Evolutionary conservation across 2,329 filamentous ascomycete species (phyloP).

Genomic region (Hypoxylon rubiginosum): DNA sequence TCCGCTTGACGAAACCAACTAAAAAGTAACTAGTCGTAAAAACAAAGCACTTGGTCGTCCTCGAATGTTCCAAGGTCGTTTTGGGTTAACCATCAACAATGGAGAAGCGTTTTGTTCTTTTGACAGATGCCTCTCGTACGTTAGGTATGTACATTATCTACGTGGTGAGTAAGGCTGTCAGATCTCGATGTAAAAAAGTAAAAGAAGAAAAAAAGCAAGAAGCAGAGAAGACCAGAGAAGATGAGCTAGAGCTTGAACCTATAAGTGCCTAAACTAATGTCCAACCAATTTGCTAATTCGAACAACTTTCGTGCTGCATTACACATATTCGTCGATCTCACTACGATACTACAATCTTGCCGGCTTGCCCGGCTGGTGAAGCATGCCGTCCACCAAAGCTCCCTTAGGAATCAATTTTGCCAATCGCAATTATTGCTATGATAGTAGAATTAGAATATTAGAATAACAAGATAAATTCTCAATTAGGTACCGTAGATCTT

Average conservation of each 20-base stretch:
- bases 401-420: not conserved
- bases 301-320: conserved; percentile 19
- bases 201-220: not conserved
- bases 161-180: not conserved
- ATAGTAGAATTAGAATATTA: not conserved
- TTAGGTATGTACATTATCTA: not conserved
- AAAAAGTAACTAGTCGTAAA: not conserved
- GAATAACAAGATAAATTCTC: not conserved
- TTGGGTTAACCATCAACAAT: conserved; percentile 6
- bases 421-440: not conserved
- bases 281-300: not conserved
- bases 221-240: not conserved
- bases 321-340: conserved; percentile 35
- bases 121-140: not conserved
- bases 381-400: not conserved
- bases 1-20: not conserved
- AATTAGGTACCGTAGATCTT: not conserved
- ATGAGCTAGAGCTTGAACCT: not conserved
- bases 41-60: conserved; percentile 25
- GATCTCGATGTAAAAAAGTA: not conserved
- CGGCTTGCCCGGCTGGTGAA: conserved; percentile 23
- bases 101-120: conserved; percentile 6
- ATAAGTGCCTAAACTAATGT: not conserved
- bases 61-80: conserved; percentile 4
- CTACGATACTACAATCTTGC: conserved; percentile 31